A percentile compares a stretch with the other conserved stretches of the same genome.
These are phyloP conservation scores for Sugiyamaella pinicola DNA, from an alignment of 1,139 yeast species.

Conservation along the genomic window DNA sequence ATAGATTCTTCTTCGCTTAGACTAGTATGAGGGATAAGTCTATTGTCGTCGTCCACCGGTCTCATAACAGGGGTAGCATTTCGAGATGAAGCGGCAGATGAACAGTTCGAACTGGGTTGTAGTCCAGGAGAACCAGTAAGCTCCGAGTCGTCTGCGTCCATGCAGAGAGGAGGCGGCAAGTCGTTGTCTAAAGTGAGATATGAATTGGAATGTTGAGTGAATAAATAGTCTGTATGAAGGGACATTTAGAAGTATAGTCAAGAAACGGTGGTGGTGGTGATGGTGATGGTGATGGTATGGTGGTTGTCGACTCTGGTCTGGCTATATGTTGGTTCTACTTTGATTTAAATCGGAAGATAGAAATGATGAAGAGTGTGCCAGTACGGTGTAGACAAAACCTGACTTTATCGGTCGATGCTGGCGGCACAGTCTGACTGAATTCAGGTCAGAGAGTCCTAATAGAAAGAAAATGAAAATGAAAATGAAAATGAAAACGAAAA, in stretches of 20 bases:
- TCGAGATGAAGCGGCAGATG: conserved; percentile 22
- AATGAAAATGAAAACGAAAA: too few relatives aligned
- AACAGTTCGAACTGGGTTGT: conserved; percentile 19
- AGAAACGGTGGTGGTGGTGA: background rate
- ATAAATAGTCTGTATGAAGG: background rate
- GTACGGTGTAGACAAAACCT: too few relatives aligned
- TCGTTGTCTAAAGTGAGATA: conserved; percentile 1
- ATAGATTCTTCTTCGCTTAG: background rate
- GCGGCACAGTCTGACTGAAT: too few relatives aligned
- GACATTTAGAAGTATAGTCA: background rate
- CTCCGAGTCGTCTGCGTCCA: conserved; percentile 16
- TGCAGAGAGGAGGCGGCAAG: conserved; percentile 19
- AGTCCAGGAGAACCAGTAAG: conserved; percentile 18
- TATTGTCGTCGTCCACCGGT: conserved; percentile 11
- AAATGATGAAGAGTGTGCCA: too few relatives aligned
- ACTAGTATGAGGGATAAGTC: conserved; percentile 7
- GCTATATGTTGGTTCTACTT: too few relatives aligned
- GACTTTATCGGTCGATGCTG: too few relatives aligned
- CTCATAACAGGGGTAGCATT: conserved; percentile 17
- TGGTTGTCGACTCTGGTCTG: too few relatives aligned
- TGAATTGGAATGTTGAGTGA: background rate
- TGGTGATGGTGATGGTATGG: conserved; percentile 7
- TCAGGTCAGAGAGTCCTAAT: too few relatives aligned
- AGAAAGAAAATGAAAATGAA: too few relatives aligned
- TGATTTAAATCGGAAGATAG: too few relatives aligned